These are phyloP conservation scores for Gossypium gossypioides DNA, from an alignment of 441 rosid genomes.

Conservation along the genomic window DNA sequence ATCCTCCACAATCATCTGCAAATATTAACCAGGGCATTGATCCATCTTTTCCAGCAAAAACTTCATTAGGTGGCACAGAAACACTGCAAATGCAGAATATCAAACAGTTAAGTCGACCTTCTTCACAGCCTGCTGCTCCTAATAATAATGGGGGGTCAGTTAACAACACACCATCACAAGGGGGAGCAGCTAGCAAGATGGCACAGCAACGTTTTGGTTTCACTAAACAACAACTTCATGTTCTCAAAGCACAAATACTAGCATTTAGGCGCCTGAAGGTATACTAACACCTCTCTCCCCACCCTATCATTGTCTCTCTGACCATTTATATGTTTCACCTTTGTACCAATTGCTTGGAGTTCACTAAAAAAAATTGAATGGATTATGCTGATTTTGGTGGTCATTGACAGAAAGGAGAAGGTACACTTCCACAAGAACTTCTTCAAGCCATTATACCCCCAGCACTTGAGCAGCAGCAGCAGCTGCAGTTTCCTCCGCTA, in stretches of 20 bases:
- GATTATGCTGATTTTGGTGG: slow-evolving; percentile 12
- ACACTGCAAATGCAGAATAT: slow-evolving; percentile 51
- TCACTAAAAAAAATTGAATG: slow-evolving; percentile 13
- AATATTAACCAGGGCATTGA: slow-evolving; percentile 43
- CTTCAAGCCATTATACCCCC: slow-evolving; percentile 89
- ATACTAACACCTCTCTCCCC: slow-evolving; percentile 15
- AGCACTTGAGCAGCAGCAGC: slow-evolving; percentile 72
- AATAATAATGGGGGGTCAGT: slow-evolving; percentile 36
- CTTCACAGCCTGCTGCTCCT: slow-evolving; percentile 45
- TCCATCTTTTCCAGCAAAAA: slow-evolving; percentile 49
- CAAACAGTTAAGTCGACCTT: slow-evolving; percentile 56
- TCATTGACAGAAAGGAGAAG: slow-evolving; percentile 83
- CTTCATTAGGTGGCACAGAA: slow-evolving; percentile 38
- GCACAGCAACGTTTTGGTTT: slow-evolving; percentile 56
- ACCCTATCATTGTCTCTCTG: background rate
- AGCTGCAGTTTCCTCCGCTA: slow-evolving; percentile 42
- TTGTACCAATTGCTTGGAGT: background rate
- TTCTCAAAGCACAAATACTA: slow-evolving; percentile 94
- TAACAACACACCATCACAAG: slow-evolving; percentile 36
- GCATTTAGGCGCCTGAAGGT: slow-evolving; percentile 98
- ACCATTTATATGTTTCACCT: background rate
- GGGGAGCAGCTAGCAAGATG: slow-evolving; percentile 47
- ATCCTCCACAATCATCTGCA: slow-evolving; percentile 53
- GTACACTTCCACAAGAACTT: slow-evolving; percentile 90
- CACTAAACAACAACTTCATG: slow-evolving; percentile 93